Evolutionary conservation across 2,329 filamentous ascomycete species (phyloP), one percentile per base, ranked within the genome.

Genomic region (Paracoccidioides brasiliensis): DNA sequence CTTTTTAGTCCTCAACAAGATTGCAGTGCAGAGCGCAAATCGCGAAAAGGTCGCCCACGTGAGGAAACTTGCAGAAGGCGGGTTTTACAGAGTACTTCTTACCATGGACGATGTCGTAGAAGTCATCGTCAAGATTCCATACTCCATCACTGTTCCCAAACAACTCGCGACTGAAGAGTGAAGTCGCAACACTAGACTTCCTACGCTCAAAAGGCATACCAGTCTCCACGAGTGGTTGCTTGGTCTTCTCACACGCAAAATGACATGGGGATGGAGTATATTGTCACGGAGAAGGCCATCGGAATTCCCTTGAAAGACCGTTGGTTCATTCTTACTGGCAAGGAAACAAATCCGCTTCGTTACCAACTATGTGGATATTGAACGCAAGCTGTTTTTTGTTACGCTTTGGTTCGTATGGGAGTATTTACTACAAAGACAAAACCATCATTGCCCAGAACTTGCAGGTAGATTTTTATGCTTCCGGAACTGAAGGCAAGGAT

Each of bases 211-310:
- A 69, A 45, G 61, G 61, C 8, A 59, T 73, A 53, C 69, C 70
- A 28, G 67, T 72, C 22, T 14, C 71, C 70, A 4, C 56, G 61
- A 38, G 56, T 72, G 12, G 66, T 66, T 57, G 58, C 62, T 37
- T 72, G 67, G 61, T 69, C 66, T 32, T 52, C 66, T 38, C 65
- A 64, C 9, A 50, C 56, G 22, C 8, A 42, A 66, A 73, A 72
- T 52, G 40, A 66, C 43, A 69, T 70, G 33, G 69, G 69, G 2
- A 66, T 66, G 51, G 69, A 72, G 61, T 73, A 69, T 49, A 66
- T 74, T 15, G 65, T 73, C 28, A 69, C 71, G 63, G 70, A 69
- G 55, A 64, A 66, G 35, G 58, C 66, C 15, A 55, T 15, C 1
- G 71, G 71, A n/a, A 57, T 56, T 4, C 62, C 64, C 5, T 53